Evolutionary conservation across 2,329 filamentous ascomycete species (phyloP), one percentile per base, ranked within the genome.

Genomic region (Aureobasidium zeae): DNA sequence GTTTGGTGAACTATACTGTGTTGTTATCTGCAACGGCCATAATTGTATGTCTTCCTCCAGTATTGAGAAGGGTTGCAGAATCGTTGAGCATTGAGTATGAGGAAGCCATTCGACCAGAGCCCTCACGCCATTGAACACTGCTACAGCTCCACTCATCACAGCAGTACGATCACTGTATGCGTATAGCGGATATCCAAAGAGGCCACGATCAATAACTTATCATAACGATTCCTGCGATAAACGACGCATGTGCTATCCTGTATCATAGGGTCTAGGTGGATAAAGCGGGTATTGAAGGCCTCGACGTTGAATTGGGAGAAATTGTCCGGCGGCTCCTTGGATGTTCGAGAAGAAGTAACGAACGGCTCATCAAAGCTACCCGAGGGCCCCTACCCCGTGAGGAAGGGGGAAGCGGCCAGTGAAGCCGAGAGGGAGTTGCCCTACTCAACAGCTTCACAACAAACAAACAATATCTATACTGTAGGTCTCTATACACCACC

Each of bases 11-110:
- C 22, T 11, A 6, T 7, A 6, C 7, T 25, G 22, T 25, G 7
- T 13, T 32, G 37, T 29, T 41, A 21, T 29, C 37, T 25, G 2
- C 20, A 41, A 41, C 37, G 37, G 28, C 25, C 17, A 15, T 28
- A 17, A 25, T 41, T 11, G 11, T 16, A 10, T 41, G n/a, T 29
- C 20, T 24, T 32, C 9, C 26, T 32, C n/a, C 11, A 32, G 37
- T 41, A 32, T 32, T 26, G 37, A 41, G 25, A 41, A 41, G 37
- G 25, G 31, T 41, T 32, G 32, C 20, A 12, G 37, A 41, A 21
- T 41, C 28, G 37, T 41, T 32, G 37, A 32, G 32, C 28, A 11
- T 31, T 31, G 28, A 5, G 17, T 5, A 41, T 24, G 31, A 10
- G 9, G 13, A 30, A 22, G 22, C n/a, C 24, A 26, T 12, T 6